Evolutionary conservation across 2,329 filamentous ascomycete species (phyloP).

Genomic region (Trichoderma simmonsii): DNA sequence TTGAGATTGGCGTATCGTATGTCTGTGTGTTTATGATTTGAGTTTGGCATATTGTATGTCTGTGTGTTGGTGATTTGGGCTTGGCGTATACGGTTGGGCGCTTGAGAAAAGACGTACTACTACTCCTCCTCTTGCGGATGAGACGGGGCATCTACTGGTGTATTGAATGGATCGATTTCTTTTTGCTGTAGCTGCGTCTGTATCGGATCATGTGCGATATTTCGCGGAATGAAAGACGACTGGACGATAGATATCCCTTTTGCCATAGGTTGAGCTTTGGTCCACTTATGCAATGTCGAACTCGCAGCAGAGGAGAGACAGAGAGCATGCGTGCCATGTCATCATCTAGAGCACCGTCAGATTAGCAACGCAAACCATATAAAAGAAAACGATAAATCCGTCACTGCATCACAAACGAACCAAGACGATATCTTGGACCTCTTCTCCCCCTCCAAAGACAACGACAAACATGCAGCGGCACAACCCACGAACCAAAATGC

Average conservation of each 20-base stretch:
- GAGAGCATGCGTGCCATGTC: background rate
- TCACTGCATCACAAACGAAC: background rate
- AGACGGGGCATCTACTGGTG: background rate
- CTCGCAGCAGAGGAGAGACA: background rate
- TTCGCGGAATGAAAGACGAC: background rate
- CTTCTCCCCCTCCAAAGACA: background rate
- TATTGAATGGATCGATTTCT: background rate
- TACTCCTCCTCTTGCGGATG: background rate
- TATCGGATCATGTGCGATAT: background rate
- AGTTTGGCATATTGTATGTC: background rate
- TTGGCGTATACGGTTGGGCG: background rate
- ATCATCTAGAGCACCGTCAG: background rate
- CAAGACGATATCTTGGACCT: background rate
- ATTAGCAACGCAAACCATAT: background rate
- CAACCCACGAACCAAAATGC: background rate
- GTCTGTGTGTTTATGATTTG: background rate
- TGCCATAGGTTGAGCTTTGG: background rate
- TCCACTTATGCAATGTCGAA: background rate
- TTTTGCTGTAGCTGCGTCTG: background rate
- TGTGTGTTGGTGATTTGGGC: background rate
- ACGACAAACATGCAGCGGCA: background rate
- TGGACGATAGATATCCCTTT: background rate
- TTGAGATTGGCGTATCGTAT: background rate
- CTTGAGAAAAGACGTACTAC: background rate
- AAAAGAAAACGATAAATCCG: background rate